Evolutionary conservation across 1,139 yeast genomes (phyloP), one percentile per base, ranked within the genome.

Genomic region (Zygoascus sp.): DNA sequence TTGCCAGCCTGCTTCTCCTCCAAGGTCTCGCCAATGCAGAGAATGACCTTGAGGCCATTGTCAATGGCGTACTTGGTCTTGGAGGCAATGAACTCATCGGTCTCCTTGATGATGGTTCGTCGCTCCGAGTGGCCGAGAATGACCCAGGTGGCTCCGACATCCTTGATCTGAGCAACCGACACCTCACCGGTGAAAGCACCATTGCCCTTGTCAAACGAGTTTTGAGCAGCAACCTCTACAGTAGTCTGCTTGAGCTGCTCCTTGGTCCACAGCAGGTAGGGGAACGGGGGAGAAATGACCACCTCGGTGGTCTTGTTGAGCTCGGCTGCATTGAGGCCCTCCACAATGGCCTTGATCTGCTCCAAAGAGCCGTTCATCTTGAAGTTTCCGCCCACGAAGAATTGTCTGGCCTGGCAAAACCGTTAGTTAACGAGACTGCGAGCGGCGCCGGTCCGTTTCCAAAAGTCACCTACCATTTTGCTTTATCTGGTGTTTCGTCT

Each of bases 161-260:
- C 99, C 75, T 86, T 83, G 67, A 92, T 72, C 74, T 89, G 89
- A 53, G 77, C 80, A 50, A 94, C 92, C 32, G 95, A 83, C 66
- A 85, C 81, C 76, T 94, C 99, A 69, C 99, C 99, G 56, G 98
- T 92, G 85, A 68, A 92, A 53, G 99, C 98, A 75, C 99, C 98
- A 50, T 90, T 79, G 55, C 81, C 81, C 79, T 88, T 87, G 70
- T 75, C 73, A 72, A 80, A 90, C 56, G 89, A 80, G 74, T 92
- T 90, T 77, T 92, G 98, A 53, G 95, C 96, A 67, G 94, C 82
- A 52, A 92, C 77, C 51, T 76, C 74, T 53, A 94, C 89, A 59
- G 81, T 85, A 54, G 79, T 65, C 50, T 69, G 62, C 72, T 82
- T 87, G 66, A 78, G 78, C 74, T 81, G 81, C 53, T 79, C 78